phyloP scores from a whole-genome alignment of 768 basidiomycete species.

The Dioszegia hungarica region DNA sequence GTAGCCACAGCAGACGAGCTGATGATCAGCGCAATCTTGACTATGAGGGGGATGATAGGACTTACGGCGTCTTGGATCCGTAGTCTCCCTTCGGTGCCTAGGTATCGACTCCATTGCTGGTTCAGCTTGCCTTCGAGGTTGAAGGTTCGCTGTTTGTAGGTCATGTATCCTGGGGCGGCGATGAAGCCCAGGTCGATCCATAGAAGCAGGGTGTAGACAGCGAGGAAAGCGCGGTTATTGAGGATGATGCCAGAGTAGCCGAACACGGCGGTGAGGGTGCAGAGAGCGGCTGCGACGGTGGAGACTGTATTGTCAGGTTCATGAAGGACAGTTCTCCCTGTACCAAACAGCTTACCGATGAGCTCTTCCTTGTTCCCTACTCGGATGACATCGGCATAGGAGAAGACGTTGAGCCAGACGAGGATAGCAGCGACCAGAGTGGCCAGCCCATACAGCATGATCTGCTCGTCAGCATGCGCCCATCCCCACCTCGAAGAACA shows the following conservation, averaged over 20 bases:
- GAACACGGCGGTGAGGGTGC: slow-evolving; percentile 62
- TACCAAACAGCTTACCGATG: slow-evolving; percentile 52
- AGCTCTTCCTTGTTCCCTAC: slow-evolving; percentile 66
- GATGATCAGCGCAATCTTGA: slow-evolving; percentile 15
- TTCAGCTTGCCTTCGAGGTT: slow-evolving; percentile 79
- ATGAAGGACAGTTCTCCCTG: neutral
- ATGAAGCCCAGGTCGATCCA: slow-evolving; percentile 71
- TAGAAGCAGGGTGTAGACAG: slow-evolving; percentile 64
- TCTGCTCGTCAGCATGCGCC: slow-evolving; percentile 49
- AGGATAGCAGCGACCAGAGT: slow-evolving; percentile 64
- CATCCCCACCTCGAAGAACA: neutral
- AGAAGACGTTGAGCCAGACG: slow-evolving; percentile 72
- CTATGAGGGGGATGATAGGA: neutral
- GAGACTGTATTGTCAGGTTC: slow-evolving; percentile 52
- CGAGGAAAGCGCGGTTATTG: slow-evolving; percentile 78
- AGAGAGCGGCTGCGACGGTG: slow-evolving; percentile 61
- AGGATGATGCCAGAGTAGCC: slow-evolving; percentile 76
- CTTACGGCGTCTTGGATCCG: slow-evolving; percentile 61
- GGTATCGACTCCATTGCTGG: slow-evolving; percentile 64
- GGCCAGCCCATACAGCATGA: slow-evolving; percentile 60
- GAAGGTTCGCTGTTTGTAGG: slow-evolving; percentile 69
- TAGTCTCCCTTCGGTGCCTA: slow-evolving; percentile 61
- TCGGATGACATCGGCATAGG: slow-evolving; percentile 64
- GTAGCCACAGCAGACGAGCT: slow-evolving; percentile 74
- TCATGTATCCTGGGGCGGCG: slow-evolving; percentile 69